Evolutionary conservation across 1,139 yeast genomes (phyloP).

Genomic region (Debaryomyces udenii): DNA sequence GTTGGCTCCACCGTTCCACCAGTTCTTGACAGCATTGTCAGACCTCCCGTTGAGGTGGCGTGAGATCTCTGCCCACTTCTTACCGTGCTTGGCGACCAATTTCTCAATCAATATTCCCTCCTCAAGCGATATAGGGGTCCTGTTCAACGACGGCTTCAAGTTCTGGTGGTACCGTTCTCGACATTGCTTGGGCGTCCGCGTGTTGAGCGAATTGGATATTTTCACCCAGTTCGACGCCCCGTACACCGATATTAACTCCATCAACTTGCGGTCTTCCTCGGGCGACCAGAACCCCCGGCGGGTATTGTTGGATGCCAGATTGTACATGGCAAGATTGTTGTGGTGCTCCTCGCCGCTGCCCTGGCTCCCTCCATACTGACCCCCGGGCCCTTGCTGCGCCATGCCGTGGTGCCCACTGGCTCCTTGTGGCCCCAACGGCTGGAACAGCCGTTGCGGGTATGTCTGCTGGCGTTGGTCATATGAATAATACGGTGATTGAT

Average conservation of each 20-base stretch:
- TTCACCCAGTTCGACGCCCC: slow-evolving; percentile 95
- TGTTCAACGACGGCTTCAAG: slow-evolving; percentile 79
- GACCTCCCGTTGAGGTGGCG: slow-evolving; percentile 84
- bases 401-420: slow-evolving; percentile 1
- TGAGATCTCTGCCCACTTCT: slow-evolving; percentile 94
- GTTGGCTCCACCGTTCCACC: slow-evolving; percentile 97
- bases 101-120: slow-evolving; percentile 84
- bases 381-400: not conserved
- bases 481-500: slow-evolving; percentile 7
- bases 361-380: not conserved
- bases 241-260: slow-evolving; percentile 68
- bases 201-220: slow-evolving; percentile 69
- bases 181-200: slow-evolving; percentile 91
- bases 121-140: slow-evolving; percentile 80
- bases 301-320: not conserved
- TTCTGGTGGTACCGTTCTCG: slow-evolving; percentile 92
- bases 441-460: slow-evolving; percentile 6
- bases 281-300: slow-evolving; percentile 90
- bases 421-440: not conserved
- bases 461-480: slow-evolving; percentile 7
- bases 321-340: not conserved
- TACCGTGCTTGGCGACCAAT: slow-evolving; percentile 78
- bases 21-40: slow-evolving; percentile 90
- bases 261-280: slow-evolving; percentile 73
- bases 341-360: not conserved